Evolutionary conservation across 2,329 filamentous ascomycete genomes (phyloP).

Genomic region (Aspergillus sp.): DNA sequence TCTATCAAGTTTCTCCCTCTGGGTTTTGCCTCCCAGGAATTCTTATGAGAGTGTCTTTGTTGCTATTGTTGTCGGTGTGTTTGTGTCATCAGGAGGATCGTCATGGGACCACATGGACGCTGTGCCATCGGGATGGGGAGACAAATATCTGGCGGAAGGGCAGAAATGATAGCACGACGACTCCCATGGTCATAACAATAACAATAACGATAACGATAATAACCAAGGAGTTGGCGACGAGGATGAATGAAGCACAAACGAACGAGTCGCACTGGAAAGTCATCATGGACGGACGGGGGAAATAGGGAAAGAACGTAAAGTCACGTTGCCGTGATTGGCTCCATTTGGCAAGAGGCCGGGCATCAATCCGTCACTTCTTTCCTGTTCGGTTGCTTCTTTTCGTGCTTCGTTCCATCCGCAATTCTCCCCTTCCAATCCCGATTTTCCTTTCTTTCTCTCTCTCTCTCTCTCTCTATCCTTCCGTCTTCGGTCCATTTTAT

Average conservation of each 20-base stretch:
- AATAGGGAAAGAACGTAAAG: not conserved
- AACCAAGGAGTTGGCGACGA: no score
- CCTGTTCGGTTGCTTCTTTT: not conserved
- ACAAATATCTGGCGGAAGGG: not conserved
- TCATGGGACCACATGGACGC: constrained; percentile 2
- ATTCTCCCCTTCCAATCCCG: not conserved
- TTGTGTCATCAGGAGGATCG: not conserved
- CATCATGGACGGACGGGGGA: no score
- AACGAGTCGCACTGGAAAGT: not conserved
- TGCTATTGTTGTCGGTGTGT: not conserved
- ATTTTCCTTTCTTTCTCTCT: no score
- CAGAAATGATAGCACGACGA: not conserved
- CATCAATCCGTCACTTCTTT: not conserved
- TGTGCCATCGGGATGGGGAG: not conserved
- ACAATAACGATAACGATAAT: no score
- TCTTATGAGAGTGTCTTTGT: not conserved
- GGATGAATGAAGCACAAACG: not conserved
- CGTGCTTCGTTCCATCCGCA: not conserved
- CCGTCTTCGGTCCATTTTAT: not conserved
- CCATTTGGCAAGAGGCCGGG: not conserved
- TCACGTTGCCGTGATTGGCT: constrained; percentile 8
- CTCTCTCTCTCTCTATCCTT: not conserved
- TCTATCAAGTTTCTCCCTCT: not conserved
- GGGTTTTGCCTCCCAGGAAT: not conserved
- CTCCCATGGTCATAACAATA: not conserved